These are phyloP conservation scores for Eucalyptus tenuipes DNA, from an alignment of 345 rosid species.

Conservation along the genomic window DNA sequence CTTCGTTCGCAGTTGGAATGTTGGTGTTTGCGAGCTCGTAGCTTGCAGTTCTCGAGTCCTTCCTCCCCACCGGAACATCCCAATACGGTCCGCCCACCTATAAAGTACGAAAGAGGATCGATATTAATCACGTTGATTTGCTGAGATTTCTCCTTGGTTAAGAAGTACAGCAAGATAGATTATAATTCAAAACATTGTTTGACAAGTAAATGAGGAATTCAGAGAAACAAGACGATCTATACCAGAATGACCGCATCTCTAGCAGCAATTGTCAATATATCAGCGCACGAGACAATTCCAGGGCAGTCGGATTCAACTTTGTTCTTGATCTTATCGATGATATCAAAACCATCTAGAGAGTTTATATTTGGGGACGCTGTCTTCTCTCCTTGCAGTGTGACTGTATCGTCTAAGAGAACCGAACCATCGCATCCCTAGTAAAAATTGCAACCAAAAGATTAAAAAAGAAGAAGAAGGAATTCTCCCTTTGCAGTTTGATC, in stretches of 20 bases:
- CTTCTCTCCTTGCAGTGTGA: slow-evolving; percentile 60
- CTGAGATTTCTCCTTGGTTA: neutral
- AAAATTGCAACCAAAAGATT: neutral
- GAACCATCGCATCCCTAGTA: slow-evolving; percentile 91
- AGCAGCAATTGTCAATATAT: slow-evolving; percentile 79
- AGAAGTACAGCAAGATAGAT: neutral
- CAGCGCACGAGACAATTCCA: slow-evolving; percentile 86
- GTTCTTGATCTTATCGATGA: slow-evolving; percentile 77
- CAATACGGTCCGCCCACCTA: slow-evolving; percentile 96
- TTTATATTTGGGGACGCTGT: slow-evolving; percentile 43
- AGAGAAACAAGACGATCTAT: neutral
- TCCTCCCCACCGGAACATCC: slow-evolving; percentile 93
- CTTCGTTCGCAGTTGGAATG: slow-evolving; percentile 60
- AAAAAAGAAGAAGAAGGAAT: neutral
- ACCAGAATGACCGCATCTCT: slow-evolving; percentile 87
- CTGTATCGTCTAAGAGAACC: slow-evolving; percentile 71
- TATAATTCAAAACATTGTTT: neutral
- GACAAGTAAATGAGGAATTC: neutral
- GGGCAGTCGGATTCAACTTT: slow-evolving; percentile 88
- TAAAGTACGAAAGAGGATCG: neutral
- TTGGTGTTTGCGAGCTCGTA: slow-evolving; percentile 26
- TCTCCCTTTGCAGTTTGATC: neutral
- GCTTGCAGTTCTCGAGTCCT: slow-evolving; percentile 73
- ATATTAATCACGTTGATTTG: neutral
- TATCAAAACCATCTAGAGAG: slow-evolving; percentile 47